Evolutionary conservation across 495 filamentous ascomycete species (phyloP), one percentile per base, ranked within the genome.

Genomic region (Penicillium crystallinum): DNA sequence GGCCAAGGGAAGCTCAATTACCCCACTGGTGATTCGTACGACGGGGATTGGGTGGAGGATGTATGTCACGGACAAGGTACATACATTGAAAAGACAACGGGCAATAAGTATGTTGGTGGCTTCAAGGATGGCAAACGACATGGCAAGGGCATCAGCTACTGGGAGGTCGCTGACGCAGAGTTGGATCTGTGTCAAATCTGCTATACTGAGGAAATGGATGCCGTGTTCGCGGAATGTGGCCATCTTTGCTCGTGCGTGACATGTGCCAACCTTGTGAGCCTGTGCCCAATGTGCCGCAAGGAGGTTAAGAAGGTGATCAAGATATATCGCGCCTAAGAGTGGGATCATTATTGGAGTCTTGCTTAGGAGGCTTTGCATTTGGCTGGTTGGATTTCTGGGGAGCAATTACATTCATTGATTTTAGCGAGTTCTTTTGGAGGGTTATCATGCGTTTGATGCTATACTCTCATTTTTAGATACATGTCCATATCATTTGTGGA

Each of bases 211-310:
- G 79, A 79, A 55, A 78, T 81, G 50, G 80, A 85, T 57, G 76
- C 81, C 3, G 67, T 81, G 36, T 84, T 87, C 62, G 81, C 78
- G 46, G 81, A 84, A 56, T 87, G 84, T 54, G 84, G 84, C 1
- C 84, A 87, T 59, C 77, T 87, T 36, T 79, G 78, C 44, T 79
- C 83, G 2, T 87, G 84, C 52, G 68, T 82, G 51, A 73, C 72
- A 18, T 87, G 84, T 55, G 83, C 84, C 27, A 75, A 73, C 41
- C 75, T 78, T 59, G 74, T 87, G n/a, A 81, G 83, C 29, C 67
- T 72, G 36, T 87, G 84, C 59, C 83, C 84, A 39, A 79, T 86
- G 45, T 87, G 84, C 56, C 75, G 83, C 53, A 80, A 78, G 70
- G 72, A 66, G 48, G 80, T 87, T 38, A 63, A 77, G 56, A 77